phyloP scores from a whole-genome alignment of 805 yeast genomes.

The Kregervanrija delftensis region DNA sequence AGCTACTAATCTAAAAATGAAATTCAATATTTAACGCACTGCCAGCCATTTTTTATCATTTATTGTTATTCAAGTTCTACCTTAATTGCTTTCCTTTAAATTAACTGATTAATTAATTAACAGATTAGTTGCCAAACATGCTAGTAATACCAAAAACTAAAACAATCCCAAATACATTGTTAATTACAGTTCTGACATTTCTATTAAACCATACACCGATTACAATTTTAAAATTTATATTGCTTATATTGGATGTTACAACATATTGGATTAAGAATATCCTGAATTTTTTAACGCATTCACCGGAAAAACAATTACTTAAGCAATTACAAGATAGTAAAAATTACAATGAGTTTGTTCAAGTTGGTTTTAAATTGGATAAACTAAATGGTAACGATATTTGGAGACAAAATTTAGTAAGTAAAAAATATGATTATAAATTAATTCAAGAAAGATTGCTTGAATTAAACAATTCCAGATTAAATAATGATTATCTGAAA shows the following conservation, averaged over 20 bases:
- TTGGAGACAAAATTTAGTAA: slow-evolving; percentile 80
- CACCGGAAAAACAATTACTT: slow-evolving; percentile 8
- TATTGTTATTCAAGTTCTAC: no score
- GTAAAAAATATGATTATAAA: slow-evolving; percentile 75
- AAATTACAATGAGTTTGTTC: slow-evolving; percentile 63
- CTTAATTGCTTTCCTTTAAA: no score
- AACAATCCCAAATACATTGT: neutral
- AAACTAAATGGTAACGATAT: slow-evolving; percentile 45
- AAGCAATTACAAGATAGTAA: slow-evolving; percentile 2
- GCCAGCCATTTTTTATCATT: no score
- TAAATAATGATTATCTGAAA: slow-evolving; percentile 46
- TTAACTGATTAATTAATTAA: no score
- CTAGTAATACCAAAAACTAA: no score
- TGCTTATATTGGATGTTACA: slow-evolving; percentile 35
- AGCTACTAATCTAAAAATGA: no score
- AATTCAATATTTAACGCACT: no score
- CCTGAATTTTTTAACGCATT: slow-evolving; percentile 6
- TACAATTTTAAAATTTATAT: slow-evolving; percentile 26
- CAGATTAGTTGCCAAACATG: no score
- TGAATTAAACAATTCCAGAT: slow-evolving; percentile 54
- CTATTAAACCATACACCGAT: slow-evolving; percentile 12
- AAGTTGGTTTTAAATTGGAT: slow-evolving; percentile 42
- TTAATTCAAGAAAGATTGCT: slow-evolving; percentile 71
- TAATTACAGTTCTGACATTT: slow-evolving; percentile 6
- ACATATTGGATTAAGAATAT: slow-evolving; percentile 32